Base-by-base conservation (phyloP, 2,329 filamentous ascomycete species). In the Talaromyces sp. region DNA sequence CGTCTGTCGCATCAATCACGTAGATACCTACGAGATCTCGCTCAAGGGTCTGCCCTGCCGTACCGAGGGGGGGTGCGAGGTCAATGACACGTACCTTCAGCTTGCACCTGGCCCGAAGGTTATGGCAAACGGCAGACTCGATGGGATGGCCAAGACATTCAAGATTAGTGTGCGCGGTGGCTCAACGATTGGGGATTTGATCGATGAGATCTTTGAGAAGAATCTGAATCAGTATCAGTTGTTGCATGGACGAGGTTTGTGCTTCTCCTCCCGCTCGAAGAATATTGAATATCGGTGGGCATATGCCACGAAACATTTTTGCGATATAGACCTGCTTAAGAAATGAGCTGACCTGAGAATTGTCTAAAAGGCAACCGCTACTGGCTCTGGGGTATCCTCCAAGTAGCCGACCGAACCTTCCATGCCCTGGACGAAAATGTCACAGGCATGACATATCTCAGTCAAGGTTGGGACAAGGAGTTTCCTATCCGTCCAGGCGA, bases 161-260 rank as follows among this genome's bases (percentile, higher is more conserved):
- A 55, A 44, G 35, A 35, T 61, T 11, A 18, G 46, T 5, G 14
- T 44, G 2, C 21, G 16, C 1, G 14, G 25, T 5, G 46, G 39
- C 6, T 28, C 35, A 2, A 61, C 59, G 2, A 55, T 61, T 44
- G 59, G 59, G 14, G 50, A 61, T 12, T 54, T 61, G 21, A 14
- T 61, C 3, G 59, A 61, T 23, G 59, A 55, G 9, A 16, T 61
- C 12, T 31, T 46, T 3, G 59, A 55, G 6, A 54, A 35, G n/a
- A 61, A 61, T 21, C 18, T 61, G 16, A 55, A 61, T n/a, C 40
- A 55, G 46, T 55, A 21, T 25, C 59, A 61, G 48, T 12, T 61
- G 7, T 12, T 44, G 25, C 50, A 44, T 28, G 28, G 59, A 5
- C 25, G 59, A 16, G 59, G 59, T 61, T 61, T 37, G 59, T 55